phyloP scores from a whole-genome alignment of 2,329 filamentous ascomycete genomes.

The Fusarium nygamai region DNA sequence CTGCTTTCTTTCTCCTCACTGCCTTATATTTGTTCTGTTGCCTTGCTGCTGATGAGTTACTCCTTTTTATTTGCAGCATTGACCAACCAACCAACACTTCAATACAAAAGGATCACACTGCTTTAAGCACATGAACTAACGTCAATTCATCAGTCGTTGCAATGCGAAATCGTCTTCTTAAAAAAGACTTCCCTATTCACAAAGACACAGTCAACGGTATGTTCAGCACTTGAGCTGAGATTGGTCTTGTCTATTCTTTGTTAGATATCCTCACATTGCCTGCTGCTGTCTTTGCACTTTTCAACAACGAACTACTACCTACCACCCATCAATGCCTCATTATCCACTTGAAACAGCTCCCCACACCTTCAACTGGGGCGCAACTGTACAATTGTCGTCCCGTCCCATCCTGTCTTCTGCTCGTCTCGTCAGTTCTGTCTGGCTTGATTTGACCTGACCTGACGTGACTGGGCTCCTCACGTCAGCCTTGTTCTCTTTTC shows the following conservation, averaged over 20 bases:
- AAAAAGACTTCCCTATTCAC: slow-evolving; percentile 50
- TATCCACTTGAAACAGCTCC: slow-evolving; percentile 38
- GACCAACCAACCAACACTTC: slow-evolving; percentile 21
- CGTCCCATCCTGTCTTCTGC: slow-evolving; percentile 12
- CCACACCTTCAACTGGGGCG: slow-evolving; percentile 36
- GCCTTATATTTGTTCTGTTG: not conserved
- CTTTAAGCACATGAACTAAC: not conserved
- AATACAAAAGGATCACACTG: not conserved
- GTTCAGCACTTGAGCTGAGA: not conserved
- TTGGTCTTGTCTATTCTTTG: not conserved
- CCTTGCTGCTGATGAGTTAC: not conserved
- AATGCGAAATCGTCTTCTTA: slow-evolving; percentile 49
- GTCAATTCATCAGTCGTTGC: slow-evolving; percentile 12
- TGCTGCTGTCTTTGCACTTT: slow-evolving; percentile 16
- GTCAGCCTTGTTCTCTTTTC: slow-evolving; percentile 25
- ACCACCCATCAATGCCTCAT: slow-evolving; percentile 13
- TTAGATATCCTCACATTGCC: not conserved
- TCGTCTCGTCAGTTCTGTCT: slow-evolving; percentile 3
- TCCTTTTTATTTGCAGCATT: slow-evolving; percentile 8
- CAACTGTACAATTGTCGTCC: slow-evolving; percentile 28
- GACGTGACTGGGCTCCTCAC: slow-evolving; percentile 17
- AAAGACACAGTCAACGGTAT: slow-evolving; percentile 44
- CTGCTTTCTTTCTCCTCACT: not conserved
- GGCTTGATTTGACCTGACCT: not conserved
- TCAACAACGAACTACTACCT: not conserved